Percentiles rank a stretch among this genome's conserved stretches.
Conservation (phyloP, 768 basidiomycete genomes). For the Boletus speciosus region DNA sequence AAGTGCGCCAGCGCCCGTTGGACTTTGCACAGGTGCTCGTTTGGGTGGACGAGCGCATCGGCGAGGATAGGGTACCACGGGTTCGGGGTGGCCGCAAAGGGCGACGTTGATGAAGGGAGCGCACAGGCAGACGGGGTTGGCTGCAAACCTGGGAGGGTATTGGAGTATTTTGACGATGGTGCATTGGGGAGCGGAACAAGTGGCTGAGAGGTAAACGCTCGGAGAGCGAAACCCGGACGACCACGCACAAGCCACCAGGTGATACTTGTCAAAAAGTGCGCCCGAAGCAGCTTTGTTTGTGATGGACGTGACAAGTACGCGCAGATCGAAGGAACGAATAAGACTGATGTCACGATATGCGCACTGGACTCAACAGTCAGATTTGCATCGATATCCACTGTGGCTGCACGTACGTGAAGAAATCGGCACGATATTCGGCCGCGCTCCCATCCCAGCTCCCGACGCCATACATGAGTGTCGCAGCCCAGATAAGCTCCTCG, state of each 20-base stretch:
- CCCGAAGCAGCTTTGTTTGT: slow-evolving; percentile 51
- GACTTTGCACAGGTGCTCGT: slow-evolving; percentile 52
- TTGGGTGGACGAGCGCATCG: slow-evolving; percentile 51
- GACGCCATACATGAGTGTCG: slow-evolving; percentile 56
- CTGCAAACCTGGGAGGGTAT: slow-evolving; percentile 20
- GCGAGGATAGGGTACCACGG: slow-evolving; percentile 59
- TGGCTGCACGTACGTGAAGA: slow-evolving; percentile 53
- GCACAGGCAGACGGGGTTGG: slow-evolving; percentile 20
- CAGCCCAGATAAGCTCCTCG: slow-evolving; percentile 61
- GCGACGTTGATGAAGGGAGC: slow-evolving; percentile 34
- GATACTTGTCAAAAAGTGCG: slow-evolving; percentile 52
- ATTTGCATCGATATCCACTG: not conserved
- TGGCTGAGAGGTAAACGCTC: slow-evolving; percentile 43
- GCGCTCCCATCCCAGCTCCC: slow-evolving; percentile 44
- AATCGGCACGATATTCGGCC: slow-evolving; percentile 55
- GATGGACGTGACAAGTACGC: slow-evolving; percentile 55
- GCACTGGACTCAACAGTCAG: slow-evolving; percentile 40
- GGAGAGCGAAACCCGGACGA: slow-evolving; percentile 47
- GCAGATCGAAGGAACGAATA: slow-evolving; percentile 55
- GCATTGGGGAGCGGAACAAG: slow-evolving; percentile 19
- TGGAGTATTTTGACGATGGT: slow-evolving; percentile 21
- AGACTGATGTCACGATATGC: slow-evolving; percentile 65
- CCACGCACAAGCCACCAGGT: slow-evolving; percentile 58
- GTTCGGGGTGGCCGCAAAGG: slow-evolving; percentile 42
- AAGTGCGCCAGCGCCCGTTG: slow-evolving; percentile 51